Percentiles rank a stretch among this genome's conserved stretches.
Conservation (phyloP, 2,329 filamentous ascomycete genomes). For the Corinectria fuckeliana region DNA sequence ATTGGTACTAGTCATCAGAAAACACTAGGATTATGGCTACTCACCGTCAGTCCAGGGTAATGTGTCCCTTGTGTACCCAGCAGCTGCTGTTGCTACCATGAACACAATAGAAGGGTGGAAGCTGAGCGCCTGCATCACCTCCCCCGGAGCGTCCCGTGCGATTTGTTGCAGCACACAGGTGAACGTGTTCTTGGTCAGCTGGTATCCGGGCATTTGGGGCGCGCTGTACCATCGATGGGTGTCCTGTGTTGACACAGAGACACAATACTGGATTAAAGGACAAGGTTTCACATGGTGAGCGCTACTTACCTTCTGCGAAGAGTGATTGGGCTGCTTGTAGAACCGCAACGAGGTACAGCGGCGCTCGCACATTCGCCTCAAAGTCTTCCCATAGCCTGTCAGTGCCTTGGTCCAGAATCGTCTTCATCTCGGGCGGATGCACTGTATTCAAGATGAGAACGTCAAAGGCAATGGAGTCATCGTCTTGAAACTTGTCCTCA, state of each 20-base stretch:
- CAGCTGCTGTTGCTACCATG: slow-evolving; percentile 37
- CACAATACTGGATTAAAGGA: slow-evolving; percentile 19
- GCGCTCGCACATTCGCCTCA: slow-evolving; percentile 28
- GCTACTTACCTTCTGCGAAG: slow-evolving; percentile 17
- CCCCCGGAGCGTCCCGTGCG: slow-evolving; percentile 40
- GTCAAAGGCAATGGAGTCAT: neutral
- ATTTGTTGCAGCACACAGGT: slow-evolving; percentile 45
- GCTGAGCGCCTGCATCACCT: slow-evolving; percentile 47
- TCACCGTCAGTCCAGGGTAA: slow-evolving; percentile 31
- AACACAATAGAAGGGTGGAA: slow-evolving; percentile 50
- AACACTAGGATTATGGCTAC: neutral
- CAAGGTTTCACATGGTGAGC: no score
- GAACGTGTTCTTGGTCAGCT: slow-evolving; percentile 46
- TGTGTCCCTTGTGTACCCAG: slow-evolving; percentile 31
- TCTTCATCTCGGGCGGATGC: slow-evolving; percentile 7
- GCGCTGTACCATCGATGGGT: slow-evolving; percentile 39
- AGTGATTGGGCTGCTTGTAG: slow-evolving; percentile 26
- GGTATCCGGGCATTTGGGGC: slow-evolving; percentile 39
- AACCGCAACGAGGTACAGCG: slow-evolving; percentile 24
- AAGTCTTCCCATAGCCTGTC: slow-evolving; percentile 35
- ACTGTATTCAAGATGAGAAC: slow-evolving; percentile 27
- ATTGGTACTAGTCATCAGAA: neutral
- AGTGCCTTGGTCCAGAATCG: slow-evolving; percentile 25
- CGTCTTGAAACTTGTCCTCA: slow-evolving; percentile 21
- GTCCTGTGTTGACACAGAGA: slow-evolving; percentile 26